These are phyloP conservation scores for Chalaropsis ovoidea DNA, from an alignment of 2,329 filamentous ascomycete genomes.

Conservation along the genomic window DNA sequence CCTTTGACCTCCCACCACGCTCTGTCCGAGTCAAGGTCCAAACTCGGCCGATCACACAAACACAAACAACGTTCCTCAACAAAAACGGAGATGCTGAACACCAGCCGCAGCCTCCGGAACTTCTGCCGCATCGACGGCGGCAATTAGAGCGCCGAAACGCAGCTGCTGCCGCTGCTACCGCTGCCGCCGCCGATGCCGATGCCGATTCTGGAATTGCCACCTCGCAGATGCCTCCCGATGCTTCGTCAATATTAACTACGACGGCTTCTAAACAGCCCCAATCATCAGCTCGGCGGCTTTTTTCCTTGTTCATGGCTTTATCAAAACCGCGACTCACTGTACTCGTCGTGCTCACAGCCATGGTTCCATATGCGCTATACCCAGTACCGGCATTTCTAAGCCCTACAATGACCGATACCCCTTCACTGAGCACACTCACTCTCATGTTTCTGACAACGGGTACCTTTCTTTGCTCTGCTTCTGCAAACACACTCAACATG, in stretches of 20 bases:
- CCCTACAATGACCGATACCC: constrained; percentile 53
- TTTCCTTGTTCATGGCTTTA: constrained; percentile 77
- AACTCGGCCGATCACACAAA: constrained; percentile 18
- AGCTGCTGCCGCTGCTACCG: constrained; percentile 12
- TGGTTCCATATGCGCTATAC: constrained; percentile 84
- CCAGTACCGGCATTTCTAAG: constrained; percentile 79
- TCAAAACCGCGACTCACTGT: constrained; percentile 92
- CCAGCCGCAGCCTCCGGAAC: neutral
- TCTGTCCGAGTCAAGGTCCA: constrained; percentile 15
- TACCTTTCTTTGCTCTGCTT: constrained; percentile 78
- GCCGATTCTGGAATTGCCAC: constrained; percentile 27
- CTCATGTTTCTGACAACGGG: constrained; percentile 84
- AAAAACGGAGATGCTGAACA: neutral
- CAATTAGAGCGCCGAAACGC: constrained; percentile 25
- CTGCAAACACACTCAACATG: constrained; percentile 95
- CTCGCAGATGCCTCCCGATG: constrained; percentile 37
- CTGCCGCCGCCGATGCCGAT: constrained; percentile 20
- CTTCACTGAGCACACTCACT: constrained; percentile 81
- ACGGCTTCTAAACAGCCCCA: constrained; percentile 42
- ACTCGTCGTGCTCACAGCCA: constrained; percentile 81
- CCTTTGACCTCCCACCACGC: constrained; percentile 17
- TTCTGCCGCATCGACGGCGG: constrained; percentile 25
- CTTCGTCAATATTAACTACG: constrained; percentile 47
- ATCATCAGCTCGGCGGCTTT: constrained; percentile 50
- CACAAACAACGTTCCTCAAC: neutral